phyloP scores from a whole-genome alignment of 2,329 filamentous ascomycete genomes.

The Pseudophaeomoniella oleicola region DNA sequence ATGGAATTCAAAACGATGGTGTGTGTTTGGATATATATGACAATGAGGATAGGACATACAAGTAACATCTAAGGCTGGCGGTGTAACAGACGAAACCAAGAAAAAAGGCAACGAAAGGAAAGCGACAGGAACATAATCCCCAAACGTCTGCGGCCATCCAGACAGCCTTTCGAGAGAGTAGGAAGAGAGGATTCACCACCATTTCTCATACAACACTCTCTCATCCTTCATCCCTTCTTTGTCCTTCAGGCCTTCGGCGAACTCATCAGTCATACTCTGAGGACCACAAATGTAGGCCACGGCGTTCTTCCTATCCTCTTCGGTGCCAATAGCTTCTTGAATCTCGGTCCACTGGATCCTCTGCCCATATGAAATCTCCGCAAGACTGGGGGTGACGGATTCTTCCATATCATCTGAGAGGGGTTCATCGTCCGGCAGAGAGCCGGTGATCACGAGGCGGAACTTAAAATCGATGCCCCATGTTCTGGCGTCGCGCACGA shows the following conservation, averaged over 20 bases:
- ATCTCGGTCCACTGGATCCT: conserved; percentile 24
- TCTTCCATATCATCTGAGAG: conserved; percentile 2
- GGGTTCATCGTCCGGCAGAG: conserved; percentile 2
- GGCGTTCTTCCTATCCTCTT: conserved; percentile 22
- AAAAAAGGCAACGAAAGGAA: too few species aligned
- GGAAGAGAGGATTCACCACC: conserved; percentile 51
- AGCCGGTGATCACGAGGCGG: neutral
- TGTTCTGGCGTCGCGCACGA: neutral
- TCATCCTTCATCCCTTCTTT: conserved; percentile 29
- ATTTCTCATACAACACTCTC: conserved; percentile 45
- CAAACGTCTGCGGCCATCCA: too few species aligned
- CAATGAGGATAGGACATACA: too few species aligned
- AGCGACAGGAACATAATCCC: too few species aligned
- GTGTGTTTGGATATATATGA: too few species aligned
- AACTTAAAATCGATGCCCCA: conserved; percentile 2
- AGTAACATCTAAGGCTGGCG: too few species aligned
- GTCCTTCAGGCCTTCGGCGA: conserved; percentile 30
- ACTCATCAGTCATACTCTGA: conserved; percentile 53
- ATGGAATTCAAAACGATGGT: too few species aligned
- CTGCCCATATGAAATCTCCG: conserved; percentile 15
- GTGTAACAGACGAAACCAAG: too few species aligned
- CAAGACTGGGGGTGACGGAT: conserved; percentile 6
- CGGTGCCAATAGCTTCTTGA: conserved; percentile 15
- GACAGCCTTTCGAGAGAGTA: too few species aligned
- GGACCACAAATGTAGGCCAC: conserved; percentile 56